Base-by-base conservation (phyloP, 139 green algal genomes). In the Mesotaenium endlicherianum region DNA sequence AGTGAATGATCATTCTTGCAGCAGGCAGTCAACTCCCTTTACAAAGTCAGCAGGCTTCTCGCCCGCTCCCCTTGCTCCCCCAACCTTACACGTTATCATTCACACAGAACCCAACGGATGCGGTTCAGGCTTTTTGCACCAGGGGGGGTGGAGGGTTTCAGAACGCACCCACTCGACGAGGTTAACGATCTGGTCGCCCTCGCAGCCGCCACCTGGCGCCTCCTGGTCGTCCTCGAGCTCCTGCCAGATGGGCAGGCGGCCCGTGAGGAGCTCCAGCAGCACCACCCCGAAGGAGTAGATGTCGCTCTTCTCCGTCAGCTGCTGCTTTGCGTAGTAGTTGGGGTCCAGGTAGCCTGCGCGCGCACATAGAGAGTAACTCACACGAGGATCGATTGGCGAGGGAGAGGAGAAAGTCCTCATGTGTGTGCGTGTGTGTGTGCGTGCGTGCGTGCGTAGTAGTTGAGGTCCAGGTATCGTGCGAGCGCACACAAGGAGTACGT, bases 221-320 rank as follows among this genome's bases (percentile, higher is more conserved):
- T 59, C 40, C 38, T 20, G 26, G 16, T 5, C 31, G n/a, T n/a
- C n/a, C n/a, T n/a, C 6, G 57, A 17, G 38, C 17, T 84, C 16
- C 77, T 49, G 49, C 77, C 77, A 84, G 70, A 85, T 55, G 40
- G 79, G 64, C 11, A 75, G 38, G 14, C 70, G 26, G 38, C 79
- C 79, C 5, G 79, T 70, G 42, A 85, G 5, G 42, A 80, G 64
- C 26, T 74, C 64, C 34, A 85, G 43, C 60, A 85, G 41, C 31
- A 85, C 70, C 2, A 85, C 64, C 30, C 79, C 79, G 67, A 85
- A 85, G 43, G 38, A 49, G 67, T 60, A 75, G 20, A 85, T 60
- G 42, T 85, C 64, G 64, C 79, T 85, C 41, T 53, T 58, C 49
- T 80, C 67, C 14, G 79, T 72, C 0, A 85, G 79, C 39, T 53